phyloP scores from a whole-genome alignment of 2,329 filamentous ascomycete species.

The Colletotrichum spaethianum region DNA sequence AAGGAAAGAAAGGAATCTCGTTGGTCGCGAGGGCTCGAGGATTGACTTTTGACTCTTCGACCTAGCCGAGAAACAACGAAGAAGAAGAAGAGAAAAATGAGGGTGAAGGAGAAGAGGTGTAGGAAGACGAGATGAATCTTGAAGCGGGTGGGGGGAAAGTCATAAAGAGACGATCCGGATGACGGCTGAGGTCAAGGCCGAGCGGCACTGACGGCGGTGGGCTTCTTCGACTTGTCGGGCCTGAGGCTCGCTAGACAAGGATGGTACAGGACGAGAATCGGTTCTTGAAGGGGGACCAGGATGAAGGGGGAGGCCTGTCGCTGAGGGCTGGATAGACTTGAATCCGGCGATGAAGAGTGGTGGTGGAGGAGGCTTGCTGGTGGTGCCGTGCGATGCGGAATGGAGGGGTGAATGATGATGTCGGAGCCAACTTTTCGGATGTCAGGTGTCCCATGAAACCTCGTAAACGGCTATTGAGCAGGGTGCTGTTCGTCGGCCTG shows the following conservation, averaged over 20 bases:
- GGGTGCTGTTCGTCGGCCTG: constrained; percentile 32
- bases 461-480: constrained; percentile 47
- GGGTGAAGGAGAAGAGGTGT: constrained; percentile 46
- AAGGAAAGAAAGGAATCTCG: constrained; percentile 57
- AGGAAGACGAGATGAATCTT: constrained; percentile 41
- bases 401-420: constrained; percentile 23
- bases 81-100: constrained; percentile 51
- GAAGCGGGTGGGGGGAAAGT: constrained; percentile 52
- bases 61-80: constrained; percentile 56
- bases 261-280: constrained; percentile 32
- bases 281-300: constrained; percentile 26
- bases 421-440: constrained; percentile 48
- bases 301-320: constrained; percentile 18
- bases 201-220: constrained; percentile 19
- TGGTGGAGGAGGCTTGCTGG: constrained; percentile 16
- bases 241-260: constrained; percentile 37
- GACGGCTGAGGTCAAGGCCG: constrained; percentile 18
- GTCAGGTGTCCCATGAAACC: constrained; percentile 57
- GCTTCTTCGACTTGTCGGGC: constrained; percentile 37
- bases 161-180: constrained; percentile 53
- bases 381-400: constrained; percentile 26
- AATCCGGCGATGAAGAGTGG: constrained; percentile 28
- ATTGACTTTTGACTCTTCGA: constrained; percentile 58
- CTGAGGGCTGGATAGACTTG: constrained; percentile 35
- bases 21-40: constrained; percentile 52